Conservation (phyloP, 305 asterid species). For the Plantago rigida region DNA sequence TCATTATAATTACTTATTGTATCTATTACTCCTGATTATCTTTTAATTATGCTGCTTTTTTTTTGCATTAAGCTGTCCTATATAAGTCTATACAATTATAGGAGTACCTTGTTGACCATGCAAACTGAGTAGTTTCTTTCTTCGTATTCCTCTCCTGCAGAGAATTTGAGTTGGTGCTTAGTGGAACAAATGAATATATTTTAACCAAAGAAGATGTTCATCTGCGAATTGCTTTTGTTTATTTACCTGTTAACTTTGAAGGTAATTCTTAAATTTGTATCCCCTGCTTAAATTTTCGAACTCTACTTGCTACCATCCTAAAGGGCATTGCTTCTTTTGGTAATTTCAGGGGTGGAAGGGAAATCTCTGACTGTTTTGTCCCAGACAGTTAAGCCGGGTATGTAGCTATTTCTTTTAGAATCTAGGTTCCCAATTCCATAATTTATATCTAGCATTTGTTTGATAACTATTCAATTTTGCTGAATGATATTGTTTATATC, state of each 20-base stretch:
- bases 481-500: not conserved
- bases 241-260: conserved; percentile 83
- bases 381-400: conserved; percentile 69
- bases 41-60: conserved; percentile 11
- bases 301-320: conserved; percentile 9
- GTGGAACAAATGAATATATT: conserved; percentile 73
- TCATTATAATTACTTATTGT: not conserved
- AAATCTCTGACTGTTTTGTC: conserved; percentile 60
- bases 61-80: not conserved
- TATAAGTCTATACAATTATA: not conserved
- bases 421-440: conserved; percentile 14
- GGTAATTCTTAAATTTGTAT: conserved; percentile 34
- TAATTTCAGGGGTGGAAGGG: conserved; percentile 84
- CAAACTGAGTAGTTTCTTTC: conserved; percentile 23
- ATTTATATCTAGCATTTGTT: not conserved
- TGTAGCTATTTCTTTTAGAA: conserved; percentile 14
- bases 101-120: conserved; percentile 4
- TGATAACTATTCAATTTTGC: not conserved
- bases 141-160: conserved; percentile 34
- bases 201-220: conserved; percentile 78
- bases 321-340: conserved; percentile 14
- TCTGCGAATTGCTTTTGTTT: conserved; percentile 57
- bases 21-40: conserved; percentile 3
- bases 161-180: conserved; percentile 49
- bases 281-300: conserved; percentile 18